A percentile compares a stretch with the other conserved stretches of the same genome.
Evolutionary conservation across 768 basidiomycete species (phyloP).

Genomic region (Trametes meyenii): DNA sequence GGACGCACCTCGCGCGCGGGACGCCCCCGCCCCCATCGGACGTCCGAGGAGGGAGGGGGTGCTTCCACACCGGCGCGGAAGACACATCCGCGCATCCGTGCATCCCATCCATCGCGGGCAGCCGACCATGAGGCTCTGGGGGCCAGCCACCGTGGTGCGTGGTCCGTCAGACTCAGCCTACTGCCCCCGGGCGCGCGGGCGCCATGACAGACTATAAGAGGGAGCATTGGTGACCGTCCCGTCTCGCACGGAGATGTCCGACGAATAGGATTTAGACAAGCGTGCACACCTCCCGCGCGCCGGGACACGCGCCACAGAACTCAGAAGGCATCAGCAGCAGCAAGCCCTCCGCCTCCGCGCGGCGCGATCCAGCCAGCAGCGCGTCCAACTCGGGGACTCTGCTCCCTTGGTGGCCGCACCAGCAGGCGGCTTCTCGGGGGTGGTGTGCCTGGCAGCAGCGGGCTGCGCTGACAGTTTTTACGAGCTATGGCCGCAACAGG

Average conservation of each 20-base stretch:
- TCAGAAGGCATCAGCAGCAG: background rate
- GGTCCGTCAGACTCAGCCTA: too few relatives aligned
- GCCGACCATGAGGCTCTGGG: too few relatives aligned
- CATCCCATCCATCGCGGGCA: too few relatives aligned
- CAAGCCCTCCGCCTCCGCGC: background rate
- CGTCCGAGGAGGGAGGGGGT: too few relatives aligned
- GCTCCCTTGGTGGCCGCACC: background rate
- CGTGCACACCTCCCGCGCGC: background rate
- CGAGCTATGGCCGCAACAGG: background rate
- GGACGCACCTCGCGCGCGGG: too few relatives aligned
- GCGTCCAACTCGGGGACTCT: background rate
- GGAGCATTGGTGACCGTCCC: background rate
- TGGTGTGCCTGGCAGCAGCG: background rate
- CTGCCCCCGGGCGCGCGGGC: too few relatives aligned
- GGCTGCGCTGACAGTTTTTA: background rate
- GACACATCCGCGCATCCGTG: too few relatives aligned
- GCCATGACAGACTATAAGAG: too few relatives aligned
- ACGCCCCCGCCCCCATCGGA: too few relatives aligned
- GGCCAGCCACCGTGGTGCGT: too few relatives aligned
- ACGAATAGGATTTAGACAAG: constrained; percentile 5
- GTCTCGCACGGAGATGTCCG: background rate
- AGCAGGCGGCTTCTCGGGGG: background rate
- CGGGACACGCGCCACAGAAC: background rate
- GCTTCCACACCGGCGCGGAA: too few relatives aligned
- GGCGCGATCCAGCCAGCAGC: background rate